phyloP scores from a whole-genome alignment of 176 grass and related monocot species.

The Coix lacrymajobi region DNA sequence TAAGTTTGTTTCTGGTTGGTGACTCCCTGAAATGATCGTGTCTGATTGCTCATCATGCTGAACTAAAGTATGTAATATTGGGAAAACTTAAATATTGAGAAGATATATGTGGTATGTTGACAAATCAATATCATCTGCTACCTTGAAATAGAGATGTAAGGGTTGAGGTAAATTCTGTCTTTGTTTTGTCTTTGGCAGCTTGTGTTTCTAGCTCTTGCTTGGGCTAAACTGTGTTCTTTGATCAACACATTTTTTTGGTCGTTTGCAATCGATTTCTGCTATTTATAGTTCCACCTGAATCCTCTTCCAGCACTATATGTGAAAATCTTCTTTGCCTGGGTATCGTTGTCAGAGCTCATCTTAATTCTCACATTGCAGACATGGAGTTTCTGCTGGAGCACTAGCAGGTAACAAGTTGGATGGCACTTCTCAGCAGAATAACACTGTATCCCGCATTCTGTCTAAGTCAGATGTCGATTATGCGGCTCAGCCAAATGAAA shows the following conservation, averaged over 20 bases:
- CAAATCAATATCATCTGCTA: neutral
- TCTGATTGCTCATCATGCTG: neutral
- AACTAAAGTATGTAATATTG: neutral
- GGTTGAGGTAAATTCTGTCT: neutral
- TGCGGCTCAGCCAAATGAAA: conserved; percentile 53
- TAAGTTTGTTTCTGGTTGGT: neutral
- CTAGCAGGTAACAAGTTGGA: conserved; percentile 60
- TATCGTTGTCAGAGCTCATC: conserved; percentile 8
- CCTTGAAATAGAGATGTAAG: conserved; percentile 5
- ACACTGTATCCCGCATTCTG: conserved; percentile 29
- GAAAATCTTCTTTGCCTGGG: neutral
- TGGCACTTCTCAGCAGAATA: conserved; percentile 50
- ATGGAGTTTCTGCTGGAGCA: conserved; percentile 44
- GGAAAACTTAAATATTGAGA: neutral
- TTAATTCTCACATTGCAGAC: conserved; percentile 36
- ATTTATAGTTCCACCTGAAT: neutral
- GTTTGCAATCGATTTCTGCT: neutral
- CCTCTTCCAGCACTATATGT: neutral
- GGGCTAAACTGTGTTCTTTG: neutral
- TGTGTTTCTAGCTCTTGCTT: neutral
- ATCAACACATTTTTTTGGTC: neutral
- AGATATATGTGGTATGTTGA: neutral
- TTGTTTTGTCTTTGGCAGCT: neutral
- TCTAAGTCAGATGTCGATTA: conserved; percentile 44
- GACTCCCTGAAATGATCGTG: neutral